A percentile compares a stretch with the other conserved stretches of the same genome.
phyloP scores from a whole-genome alignment of 192 early-diverging fungal species.

The Coemansia sp. region DNA sequence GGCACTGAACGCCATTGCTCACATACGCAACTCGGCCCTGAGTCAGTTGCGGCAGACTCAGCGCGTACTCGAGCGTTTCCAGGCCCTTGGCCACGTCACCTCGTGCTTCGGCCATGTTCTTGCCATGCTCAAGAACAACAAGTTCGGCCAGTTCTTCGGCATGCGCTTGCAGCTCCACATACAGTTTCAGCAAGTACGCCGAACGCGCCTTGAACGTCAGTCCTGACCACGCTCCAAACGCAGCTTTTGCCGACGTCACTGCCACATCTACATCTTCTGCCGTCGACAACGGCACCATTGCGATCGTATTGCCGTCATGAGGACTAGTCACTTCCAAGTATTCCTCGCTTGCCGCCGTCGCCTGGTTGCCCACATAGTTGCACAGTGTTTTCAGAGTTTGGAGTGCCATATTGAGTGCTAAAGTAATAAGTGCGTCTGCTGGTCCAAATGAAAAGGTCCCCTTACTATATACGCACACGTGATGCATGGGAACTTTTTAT shows the following conservation, averaged over 20 bases:
- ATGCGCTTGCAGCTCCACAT: conserved; percentile 58
- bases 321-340: conserved; percentile 61
- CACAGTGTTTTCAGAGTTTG: conserved; percentile 4
- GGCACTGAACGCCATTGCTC: conserved; percentile 65
- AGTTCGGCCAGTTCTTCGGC: conserved; percentile 67
- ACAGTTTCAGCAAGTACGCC: conserved; percentile 60
- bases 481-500: background rate
- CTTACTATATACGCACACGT: background rate
- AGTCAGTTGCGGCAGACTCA: conserved; percentile 64
- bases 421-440: background rate
- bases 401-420: background rate
- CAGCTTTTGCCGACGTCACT: conserved; percentile 58
- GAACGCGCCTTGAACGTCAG: conserved; percentile 74
- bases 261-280: conserved; percentile 60
- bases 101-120: conserved; percentile 69
- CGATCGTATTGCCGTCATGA: conserved; percentile 62
- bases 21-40: conserved; percentile 67
- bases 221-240: conserved; percentile 59
- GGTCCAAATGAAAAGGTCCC: background rate
- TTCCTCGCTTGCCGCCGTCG: background rate
- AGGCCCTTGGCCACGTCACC: conserved; percentile 75
- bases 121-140: conserved; percentile 79
- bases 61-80: conserved; percentile 78
- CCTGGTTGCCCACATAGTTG: conserved; percentile 43
- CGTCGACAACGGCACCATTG: conserved; percentile 61